Evolutionary conservation across 2,329 filamentous ascomycete genomes (phyloP), one percentile per base, ranked within the genome.

Genomic region (Pochonia chlamydosporia): DNA sequence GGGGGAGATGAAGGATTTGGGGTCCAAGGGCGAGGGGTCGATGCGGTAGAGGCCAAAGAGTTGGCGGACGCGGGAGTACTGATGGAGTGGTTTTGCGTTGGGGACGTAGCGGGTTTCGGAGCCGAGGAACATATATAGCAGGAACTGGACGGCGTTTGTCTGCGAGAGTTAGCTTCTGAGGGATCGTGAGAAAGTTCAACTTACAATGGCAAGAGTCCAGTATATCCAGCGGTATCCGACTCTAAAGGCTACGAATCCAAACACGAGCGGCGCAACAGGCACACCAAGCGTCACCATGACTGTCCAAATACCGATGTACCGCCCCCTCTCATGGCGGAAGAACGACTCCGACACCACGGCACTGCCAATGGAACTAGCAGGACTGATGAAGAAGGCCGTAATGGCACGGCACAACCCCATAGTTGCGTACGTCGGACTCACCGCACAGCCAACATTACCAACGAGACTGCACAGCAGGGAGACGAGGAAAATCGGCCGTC

Each of bases 201-300:
- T 48, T 10, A 76, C 70, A 35, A 81, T 81, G 2, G 76, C 75
- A 20, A 81, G 61, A 20, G 74, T 69, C 70, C 73, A 81, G 59
- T 76, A 82, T 23, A 81, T 79, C 78, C 78, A 82, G 14, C 73
- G 67, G 47, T 76, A 82, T 1, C 74, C 72, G 13, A 74, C 71
- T 9, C 73, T 68, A 47, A 74, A 63, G 1, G 73, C 69, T 1
- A 81, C 76, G 24, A 67, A 69, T 1, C 70, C 68, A 36, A 75
- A 63, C 14, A 67, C 55, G 21, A 67, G 57, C 0, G 64, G 63
- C 3, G 62, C 61, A 7, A 59, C 70, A 7, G 54, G 54, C 6
- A 57, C 53, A 6, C 56, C 53, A 9, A 58, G 23, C 0, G 53
- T 58, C 4, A 54, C 45, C 56, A 58, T 58, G 10, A 51, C 43